phyloP scores from a whole-genome alignment of 345 rosid genomes.

The Bruguiera gymnorhiza region DNA sequence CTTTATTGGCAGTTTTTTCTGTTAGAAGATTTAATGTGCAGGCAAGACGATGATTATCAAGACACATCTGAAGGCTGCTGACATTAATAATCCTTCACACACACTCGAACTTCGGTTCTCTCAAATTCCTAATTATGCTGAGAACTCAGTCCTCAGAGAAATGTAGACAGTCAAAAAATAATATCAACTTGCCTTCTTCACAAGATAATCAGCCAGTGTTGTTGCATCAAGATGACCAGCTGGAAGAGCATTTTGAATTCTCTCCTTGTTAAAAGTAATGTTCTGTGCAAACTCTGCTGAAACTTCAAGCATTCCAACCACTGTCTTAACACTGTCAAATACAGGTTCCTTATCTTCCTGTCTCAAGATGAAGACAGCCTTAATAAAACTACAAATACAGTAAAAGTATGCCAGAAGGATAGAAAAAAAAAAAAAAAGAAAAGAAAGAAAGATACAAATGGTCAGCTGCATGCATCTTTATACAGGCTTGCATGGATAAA shows the following conservation, averaged over 20 bases:
- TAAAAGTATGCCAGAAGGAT: not conserved
- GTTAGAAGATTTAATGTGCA: not conserved
- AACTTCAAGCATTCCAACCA: conserved; percentile 85
- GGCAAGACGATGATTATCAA: not conserved
- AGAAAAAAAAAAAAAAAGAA: not conserved
- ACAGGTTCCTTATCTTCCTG: conserved; percentile 96
- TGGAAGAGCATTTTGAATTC: conserved; percentile 69
- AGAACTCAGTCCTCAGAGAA: not conserved
- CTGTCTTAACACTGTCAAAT: conserved; percentile 82
- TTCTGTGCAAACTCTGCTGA: conserved; percentile 91
- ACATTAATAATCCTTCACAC: no score
- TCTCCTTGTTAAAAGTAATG: conserved; percentile 62
- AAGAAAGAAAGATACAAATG: not conserved
- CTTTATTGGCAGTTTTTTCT: not conserved
- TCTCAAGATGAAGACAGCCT: conserved; percentile 12
- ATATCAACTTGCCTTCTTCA: conserved; percentile 61
- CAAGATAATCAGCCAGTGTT: conserved; percentile 93
- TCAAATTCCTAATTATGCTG: not conserved
- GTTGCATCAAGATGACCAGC: conserved; percentile 97
- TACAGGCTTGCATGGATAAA: not conserved
- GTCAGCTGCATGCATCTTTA: not conserved
- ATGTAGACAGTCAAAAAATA: not conserved
- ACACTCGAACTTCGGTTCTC: not conserved
- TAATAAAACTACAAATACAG: conserved; percentile 1
- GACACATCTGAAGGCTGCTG: no score